phyloP scores from a whole-genome alignment of 805 yeast species.

The Hanseniaspora lachancei region DNA sequence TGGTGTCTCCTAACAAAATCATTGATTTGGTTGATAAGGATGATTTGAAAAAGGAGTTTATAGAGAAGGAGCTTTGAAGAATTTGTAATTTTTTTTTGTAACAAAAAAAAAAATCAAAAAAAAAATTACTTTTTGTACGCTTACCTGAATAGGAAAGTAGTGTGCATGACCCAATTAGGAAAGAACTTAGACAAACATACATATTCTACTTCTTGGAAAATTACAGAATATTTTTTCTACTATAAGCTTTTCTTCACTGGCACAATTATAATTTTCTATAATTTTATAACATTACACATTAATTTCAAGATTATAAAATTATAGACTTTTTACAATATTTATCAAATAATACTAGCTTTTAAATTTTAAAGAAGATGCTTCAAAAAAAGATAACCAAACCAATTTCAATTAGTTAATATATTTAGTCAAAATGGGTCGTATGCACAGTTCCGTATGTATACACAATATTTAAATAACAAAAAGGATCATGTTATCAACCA shows the following conservation, averaged over 20 bases:
- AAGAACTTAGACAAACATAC: too few relatives aligned
- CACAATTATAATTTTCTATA: too few relatives aligned
- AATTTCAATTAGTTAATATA: constrained; percentile 20
- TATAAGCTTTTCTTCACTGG: too few relatives aligned
- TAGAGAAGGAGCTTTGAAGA: background rate
- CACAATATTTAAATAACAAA: background rate
- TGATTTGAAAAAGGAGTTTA: constrained; percentile 24
- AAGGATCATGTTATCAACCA: constrained; percentile 10
- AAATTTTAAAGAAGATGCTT: too few relatives aligned
- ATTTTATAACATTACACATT: too few relatives aligned
- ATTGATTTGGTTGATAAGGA: constrained; percentile 24
- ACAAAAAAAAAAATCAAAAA: background rate
- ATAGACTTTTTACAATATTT: too few relatives aligned
- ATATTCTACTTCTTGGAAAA: too few relatives aligned
- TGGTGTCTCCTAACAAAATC: constrained; percentile 50
- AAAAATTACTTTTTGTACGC: too few relatives aligned
- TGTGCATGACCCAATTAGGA: background rate
- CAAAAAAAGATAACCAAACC: constrained; percentile 2
- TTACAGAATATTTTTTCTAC: too few relatives aligned
- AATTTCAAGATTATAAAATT: too few relatives aligned
- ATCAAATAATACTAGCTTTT: too few relatives aligned
- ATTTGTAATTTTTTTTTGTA: background rate
- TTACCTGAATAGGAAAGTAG: background rate
- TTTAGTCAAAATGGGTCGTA: constrained; percentile 91
- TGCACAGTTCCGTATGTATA: constrained; percentile 91